Conservation (phyloP, 306 rosid species). For the Cajanus cajan region DNA sequence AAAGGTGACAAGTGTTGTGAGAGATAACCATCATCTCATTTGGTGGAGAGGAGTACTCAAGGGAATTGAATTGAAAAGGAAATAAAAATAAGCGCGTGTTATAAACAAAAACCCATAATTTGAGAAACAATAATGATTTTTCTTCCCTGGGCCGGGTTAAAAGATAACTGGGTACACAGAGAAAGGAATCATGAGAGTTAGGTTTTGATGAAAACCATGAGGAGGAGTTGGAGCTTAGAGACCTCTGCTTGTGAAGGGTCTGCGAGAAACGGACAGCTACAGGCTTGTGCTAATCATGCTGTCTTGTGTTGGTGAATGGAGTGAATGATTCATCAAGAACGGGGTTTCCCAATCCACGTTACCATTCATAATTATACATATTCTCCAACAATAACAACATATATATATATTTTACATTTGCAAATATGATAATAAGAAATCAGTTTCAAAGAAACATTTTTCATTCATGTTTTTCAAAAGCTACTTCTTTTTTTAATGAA, state of each 20-base stretch:
- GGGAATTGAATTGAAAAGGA: slow-evolving; percentile 32
- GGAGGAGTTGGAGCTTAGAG: slow-evolving; percentile 27
- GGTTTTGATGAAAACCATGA: slow-evolving; percentile 56
- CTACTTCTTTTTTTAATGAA: not conserved
- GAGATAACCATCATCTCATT: slow-evolving; percentile 78
- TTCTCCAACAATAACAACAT: not conserved
- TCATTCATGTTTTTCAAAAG: not conserved
- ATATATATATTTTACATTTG: not conserved
- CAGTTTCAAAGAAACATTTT: not conserved
- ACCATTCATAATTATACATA: slow-evolving; percentile 24
- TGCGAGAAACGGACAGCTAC: slow-evolving; percentile 65
- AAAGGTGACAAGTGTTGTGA: slow-evolving; percentile 69
- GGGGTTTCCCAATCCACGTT: slow-evolving; percentile 59
- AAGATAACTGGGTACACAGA: not conserved
- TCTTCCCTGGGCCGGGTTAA: not conserved
- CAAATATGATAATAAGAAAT: not conserved
- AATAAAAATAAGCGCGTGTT: slow-evolving; percentile 69
- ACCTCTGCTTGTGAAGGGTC: slow-evolving; percentile 31
- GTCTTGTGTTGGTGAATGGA: slow-evolving; percentile 90
- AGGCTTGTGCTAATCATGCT: slow-evolving; percentile 74
- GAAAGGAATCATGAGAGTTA: slow-evolving; percentile 53
- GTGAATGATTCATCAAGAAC: slow-evolving; percentile 74
- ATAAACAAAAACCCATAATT: slow-evolving; percentile 51
- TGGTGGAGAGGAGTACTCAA: slow-evolving; percentile 73
- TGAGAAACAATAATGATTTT: slow-evolving; percentile 50